Conservation (phyloP, 768 basidiomycete species). For the Steccherinum ochraceum region DNA sequence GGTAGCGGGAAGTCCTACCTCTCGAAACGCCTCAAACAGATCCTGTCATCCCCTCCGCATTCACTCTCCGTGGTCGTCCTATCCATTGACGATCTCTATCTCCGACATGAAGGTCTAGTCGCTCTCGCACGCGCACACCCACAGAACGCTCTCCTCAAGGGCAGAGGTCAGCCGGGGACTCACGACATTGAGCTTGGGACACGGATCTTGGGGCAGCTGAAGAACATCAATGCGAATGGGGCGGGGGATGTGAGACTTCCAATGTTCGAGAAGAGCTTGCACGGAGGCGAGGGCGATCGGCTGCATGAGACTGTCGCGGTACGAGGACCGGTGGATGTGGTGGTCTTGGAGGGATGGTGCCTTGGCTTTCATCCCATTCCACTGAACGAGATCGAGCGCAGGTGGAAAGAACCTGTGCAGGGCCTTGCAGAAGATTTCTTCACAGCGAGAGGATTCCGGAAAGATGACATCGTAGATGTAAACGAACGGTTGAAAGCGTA, state of each 20-base stretch:
- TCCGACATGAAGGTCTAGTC: conserved; percentile 57
- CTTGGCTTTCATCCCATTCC: conserved; percentile 75
- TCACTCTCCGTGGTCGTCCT: conserved; percentile 54
- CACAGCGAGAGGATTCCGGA: conserved; percentile 31
- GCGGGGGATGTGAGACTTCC: conserved; percentile 48
- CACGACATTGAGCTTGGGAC: conserved; percentile 74
- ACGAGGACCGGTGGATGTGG: conserved; percentile 58
- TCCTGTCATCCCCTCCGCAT: conserved; percentile 35
- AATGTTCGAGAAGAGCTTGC: conserved; percentile 82
- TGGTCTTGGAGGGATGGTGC: conserved; percentile 96
- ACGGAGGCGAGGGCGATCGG: conserved; percentile 81
- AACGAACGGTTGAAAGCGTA: conserved; percentile 62
- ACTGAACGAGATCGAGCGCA: conserved; percentile 39
- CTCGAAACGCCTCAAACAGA: conserved; percentile 46
- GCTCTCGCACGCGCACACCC: conserved; percentile 50
- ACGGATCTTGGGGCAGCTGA: conserved; percentile 43
- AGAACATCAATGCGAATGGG: conserved; percentile 27
- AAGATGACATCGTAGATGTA: conserved; percentile 52
- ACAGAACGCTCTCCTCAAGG: conserved; percentile 60
- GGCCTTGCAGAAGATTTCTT: conserved; percentile 25
- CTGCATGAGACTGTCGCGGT: conserved; percentile 41
- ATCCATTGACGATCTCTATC: conserved; percentile 84
- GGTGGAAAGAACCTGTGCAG: conserved; percentile 39
- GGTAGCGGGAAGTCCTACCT: conserved; percentile 90
- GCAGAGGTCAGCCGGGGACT: conserved; percentile 91